Conservation (phyloP, 768 basidiomycete species). For the Xerocomellus chrysenteron region DNA sequence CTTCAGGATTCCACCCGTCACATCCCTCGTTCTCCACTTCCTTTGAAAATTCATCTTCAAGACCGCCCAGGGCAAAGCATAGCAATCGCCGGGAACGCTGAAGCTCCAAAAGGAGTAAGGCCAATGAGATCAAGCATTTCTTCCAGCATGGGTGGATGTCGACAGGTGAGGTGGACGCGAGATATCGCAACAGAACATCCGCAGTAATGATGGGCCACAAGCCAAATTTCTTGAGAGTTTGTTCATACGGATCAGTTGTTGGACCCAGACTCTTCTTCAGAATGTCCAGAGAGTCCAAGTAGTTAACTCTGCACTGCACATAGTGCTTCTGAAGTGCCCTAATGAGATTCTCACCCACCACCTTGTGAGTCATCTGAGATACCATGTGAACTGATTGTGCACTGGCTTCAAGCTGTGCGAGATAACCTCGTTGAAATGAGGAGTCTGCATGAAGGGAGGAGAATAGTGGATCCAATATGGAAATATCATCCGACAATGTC, state of each 20-base stretch:
- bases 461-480: background rate
- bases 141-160: background rate
- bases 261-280: background rate
- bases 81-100: background rate
- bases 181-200: background rate
- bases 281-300: background rate
- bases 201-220: background rate
- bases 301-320: background rate
- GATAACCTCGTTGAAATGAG: background rate
- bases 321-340: background rate
- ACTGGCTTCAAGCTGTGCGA: background rate
- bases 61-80: background rate
- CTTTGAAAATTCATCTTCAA: background rate
- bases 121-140: background rate
- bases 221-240: background rate
- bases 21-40: background rate
- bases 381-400: background rate
- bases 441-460: background rate
- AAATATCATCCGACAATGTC: background rate
- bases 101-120: background rate
- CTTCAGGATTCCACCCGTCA: background rate
- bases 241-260: conserved; percentile 8
- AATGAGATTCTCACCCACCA: background rate
- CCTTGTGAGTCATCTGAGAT: background rate
- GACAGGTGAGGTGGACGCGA: background rate